Conservation (phyloP, 2,329 filamentous ascomycete genomes). For the Macrophomina tecta region DNA sequence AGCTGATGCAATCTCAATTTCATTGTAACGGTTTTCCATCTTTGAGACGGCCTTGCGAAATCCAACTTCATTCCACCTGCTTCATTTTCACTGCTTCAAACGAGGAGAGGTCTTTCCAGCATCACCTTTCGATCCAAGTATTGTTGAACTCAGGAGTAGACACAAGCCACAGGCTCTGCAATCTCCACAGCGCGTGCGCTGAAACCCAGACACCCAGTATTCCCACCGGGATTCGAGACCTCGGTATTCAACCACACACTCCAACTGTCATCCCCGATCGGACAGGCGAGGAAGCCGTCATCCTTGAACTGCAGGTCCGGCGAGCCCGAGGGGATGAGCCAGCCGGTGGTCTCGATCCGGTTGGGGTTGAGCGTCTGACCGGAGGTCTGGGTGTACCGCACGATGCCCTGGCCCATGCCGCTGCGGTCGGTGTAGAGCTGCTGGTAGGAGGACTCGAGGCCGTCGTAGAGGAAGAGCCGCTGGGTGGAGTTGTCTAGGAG, state of each 20-base stretch:
- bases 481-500: not conserved
- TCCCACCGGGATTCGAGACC: not conserved
- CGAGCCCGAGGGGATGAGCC: not conserved
- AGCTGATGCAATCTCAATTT: no score
- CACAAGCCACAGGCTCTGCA: not conserved
- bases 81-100: no score
- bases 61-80: no score
- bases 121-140: no score
- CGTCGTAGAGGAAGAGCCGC: constrained; percentile 1
- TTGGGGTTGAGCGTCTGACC: not conserved
- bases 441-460: not conserved
- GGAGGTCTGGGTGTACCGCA: not conserved
- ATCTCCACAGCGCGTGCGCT: not conserved
- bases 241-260: not conserved
- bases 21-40: no score
- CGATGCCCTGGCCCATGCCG: constrained; percentile 6
- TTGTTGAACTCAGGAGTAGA: not conserved
- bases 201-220: not conserved
- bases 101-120: no score
- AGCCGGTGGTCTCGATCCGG: not conserved
- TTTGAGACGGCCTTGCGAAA: no score
- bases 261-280: not conserved
- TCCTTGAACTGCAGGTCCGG: not conserved
- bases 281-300: not conserved
- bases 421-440: constrained; percentile 13